Percentiles rank a stretch among this genome's conserved stretches.
Conservation (phyloP, 129 eudicot genomes). For the Glebionis coronaria region DNA sequence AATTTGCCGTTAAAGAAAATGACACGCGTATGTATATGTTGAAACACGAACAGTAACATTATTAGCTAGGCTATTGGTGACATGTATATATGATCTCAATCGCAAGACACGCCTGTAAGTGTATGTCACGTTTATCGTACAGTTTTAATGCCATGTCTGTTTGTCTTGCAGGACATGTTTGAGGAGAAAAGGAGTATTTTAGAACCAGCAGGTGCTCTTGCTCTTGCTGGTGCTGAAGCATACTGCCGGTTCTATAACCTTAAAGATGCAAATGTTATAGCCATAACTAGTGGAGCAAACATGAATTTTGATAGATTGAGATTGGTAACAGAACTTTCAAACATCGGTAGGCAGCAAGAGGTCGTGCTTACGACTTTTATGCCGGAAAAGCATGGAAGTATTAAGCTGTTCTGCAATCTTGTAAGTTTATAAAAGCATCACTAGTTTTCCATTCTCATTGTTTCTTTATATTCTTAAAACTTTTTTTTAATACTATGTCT, state of each 20-base stretch:
- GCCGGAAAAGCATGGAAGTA: slow-evolving; percentile 85
- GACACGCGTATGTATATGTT: no score
- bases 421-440: slow-evolving; percentile 28
- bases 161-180: slow-evolving; percentile 68
- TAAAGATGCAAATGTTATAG: slow-evolving; percentile 72
- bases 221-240: slow-evolving; percentile 98
- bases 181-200: slow-evolving; percentile 93
- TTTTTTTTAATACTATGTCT: neutral
- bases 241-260: slow-evolving; percentile 78
- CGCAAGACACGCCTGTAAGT: no score
- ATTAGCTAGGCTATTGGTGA: no score
- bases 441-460: neutral
- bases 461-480: neutral
- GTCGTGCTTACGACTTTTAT: slow-evolving; percentile 86
- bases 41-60: no score
- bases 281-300: slow-evolving; percentile 89
- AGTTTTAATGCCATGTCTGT: slow-evolving; percentile 2
- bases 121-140: no score
- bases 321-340: slow-evolving; percentile 74
- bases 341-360: slow-evolving; percentile 76
- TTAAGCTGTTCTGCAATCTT: slow-evolving; percentile 56
- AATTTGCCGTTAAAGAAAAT: no score
- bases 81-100: no score
- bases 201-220: slow-evolving; percentile 98
- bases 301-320: slow-evolving; percentile 87